Evolutionary conservation across 169 alveolate species (phyloP).

Genomic region (Plasmodium coatneyi): DNA sequence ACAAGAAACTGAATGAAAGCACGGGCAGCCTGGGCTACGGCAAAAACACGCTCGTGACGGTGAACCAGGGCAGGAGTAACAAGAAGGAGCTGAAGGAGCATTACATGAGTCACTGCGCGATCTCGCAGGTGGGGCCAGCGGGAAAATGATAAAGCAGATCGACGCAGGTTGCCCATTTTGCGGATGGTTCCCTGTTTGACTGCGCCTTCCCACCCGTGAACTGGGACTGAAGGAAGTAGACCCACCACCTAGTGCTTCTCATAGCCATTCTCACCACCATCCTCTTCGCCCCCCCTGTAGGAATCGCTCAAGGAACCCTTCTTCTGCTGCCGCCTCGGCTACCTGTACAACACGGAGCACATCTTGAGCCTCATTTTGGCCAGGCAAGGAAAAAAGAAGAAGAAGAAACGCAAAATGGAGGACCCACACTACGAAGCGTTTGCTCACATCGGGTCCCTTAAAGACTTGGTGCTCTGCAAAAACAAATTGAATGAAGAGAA

Average conservation of each 20-base stretch:
- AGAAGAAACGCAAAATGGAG: conserved; percentile 24
- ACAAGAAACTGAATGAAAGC: conserved; percentile 53
- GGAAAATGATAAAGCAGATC: neutral
- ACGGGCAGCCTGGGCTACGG: conserved; percentile 71
- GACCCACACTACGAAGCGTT: conserved; percentile 30
- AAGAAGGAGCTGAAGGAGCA: conserved; percentile 48
- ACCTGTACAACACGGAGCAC: conserved; percentile 48
- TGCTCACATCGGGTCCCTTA: conserved; percentile 53
- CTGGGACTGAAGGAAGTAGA: neutral
- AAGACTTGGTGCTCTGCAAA: conserved; percentile 56
- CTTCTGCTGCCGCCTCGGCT: conserved; percentile 68
- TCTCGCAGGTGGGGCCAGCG: conserved; percentile 32
- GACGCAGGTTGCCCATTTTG: neutral
- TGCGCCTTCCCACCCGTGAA: too few species aligned
- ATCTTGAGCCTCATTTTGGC: conserved; percentile 11
- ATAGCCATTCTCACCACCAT: neutral
- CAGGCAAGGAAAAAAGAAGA: conserved; percentile 49
- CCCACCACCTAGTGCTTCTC: neutral
- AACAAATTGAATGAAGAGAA: conserved; percentile 55
- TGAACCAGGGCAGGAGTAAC: conserved; percentile 21
- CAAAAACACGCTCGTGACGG: conserved; percentile 61
- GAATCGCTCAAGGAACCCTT: conserved; percentile 56
- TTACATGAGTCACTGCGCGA: conserved; percentile 51
- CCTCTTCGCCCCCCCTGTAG: neutral
- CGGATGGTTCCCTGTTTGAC: neutral